These are phyloP conservation scores for Dacryopinax primogenitus DNA, from an alignment of 768 basidiomycete species.

Conservation along the genomic window DNA sequence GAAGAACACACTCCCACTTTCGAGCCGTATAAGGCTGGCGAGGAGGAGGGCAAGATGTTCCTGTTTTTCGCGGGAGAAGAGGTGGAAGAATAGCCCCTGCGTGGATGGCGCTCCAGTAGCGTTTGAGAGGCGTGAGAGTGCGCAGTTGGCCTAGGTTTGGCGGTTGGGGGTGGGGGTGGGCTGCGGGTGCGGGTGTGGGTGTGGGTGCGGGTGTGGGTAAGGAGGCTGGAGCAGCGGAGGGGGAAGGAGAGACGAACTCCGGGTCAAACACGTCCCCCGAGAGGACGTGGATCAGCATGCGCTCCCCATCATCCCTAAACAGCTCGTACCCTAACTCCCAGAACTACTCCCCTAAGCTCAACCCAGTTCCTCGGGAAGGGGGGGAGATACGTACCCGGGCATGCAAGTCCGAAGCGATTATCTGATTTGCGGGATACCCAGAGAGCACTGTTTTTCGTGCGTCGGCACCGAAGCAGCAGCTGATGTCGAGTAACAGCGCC, in stretches of 20 bases:
- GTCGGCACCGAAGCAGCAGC: conserved; percentile 28
- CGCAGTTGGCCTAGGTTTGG: no score
- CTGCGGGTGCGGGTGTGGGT: no score
- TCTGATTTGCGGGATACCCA: conserved; percentile 15
- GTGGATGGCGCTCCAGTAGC: conserved; percentile 33
- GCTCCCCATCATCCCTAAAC: conserved; percentile 11
- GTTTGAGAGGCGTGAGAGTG: conserved; percentile 14
- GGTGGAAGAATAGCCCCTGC: conserved; percentile 38
- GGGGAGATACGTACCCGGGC: neutral
- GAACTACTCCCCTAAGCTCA: conserved; percentile 9
- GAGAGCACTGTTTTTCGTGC: conserved; percentile 14
- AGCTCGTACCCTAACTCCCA: conserved; percentile 19
- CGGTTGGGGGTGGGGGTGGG: no score
- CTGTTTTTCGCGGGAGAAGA: conserved; percentile 25
- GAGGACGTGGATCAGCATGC: conserved; percentile 14
- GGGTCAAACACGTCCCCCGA: conserved; percentile 15
- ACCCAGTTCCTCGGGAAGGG: neutral
- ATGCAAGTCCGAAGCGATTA: conserved; percentile 14
- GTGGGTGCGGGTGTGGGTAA: no score
- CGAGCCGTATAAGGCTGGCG: conserved; percentile 23
- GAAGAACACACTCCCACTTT: conserved; percentile 25
- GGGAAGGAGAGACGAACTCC: neutral
- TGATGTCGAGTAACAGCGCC: conserved; percentile 35
- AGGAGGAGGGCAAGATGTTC: conserved; percentile 20
- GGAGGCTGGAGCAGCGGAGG: neutral